phyloP scores from a whole-genome alignment of 305 asterid genomes.

The Plantago lanceolata region DNA sequence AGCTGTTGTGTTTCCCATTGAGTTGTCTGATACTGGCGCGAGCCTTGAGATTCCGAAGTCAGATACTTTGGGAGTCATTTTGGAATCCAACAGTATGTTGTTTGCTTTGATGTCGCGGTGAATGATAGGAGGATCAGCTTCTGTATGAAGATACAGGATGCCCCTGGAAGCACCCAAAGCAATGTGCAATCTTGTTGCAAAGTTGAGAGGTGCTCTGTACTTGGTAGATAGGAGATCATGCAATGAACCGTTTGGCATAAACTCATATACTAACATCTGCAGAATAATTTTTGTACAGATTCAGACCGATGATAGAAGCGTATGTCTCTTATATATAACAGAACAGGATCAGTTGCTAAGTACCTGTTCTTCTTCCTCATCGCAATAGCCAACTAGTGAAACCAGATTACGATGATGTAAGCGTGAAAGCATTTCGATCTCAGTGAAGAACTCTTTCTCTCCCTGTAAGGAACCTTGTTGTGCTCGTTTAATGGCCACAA shows the following conservation, averaged over 20 bases:
- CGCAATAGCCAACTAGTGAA: conserved; percentile 47
- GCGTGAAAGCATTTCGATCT: conserved; percentile 49
- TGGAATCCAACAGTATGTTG: conserved; percentile 76
- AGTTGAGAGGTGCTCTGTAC: conserved; percentile 44
- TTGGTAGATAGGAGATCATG: conserved; percentile 49
- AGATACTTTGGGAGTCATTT: conserved; percentile 72
- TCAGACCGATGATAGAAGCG: too few species aligned
- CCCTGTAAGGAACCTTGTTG: conserved; percentile 48
- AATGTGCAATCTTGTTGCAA: conserved; percentile 58
- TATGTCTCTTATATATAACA: too few species aligned
- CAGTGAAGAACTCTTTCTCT: conserved; percentile 48
- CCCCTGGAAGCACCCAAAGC: conserved; percentile 82
- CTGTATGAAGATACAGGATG: conserved; percentile 81
- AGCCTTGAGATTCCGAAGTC: conserved; percentile 91
- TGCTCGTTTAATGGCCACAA: conserved; percentile 52
- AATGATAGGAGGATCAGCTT: conserved; percentile 86
- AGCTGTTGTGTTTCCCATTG: conserved; percentile 41
- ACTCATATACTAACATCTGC: conserved; percentile 57
- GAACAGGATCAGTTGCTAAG: background rate
- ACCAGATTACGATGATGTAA: conserved; percentile 51
- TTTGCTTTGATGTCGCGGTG: conserved; percentile 90
- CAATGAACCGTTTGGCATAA: conserved; percentile 49
- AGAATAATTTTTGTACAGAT: background rate
- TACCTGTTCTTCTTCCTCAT: conserved; percentile 49
- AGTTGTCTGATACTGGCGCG: conserved; percentile 54